phyloP scores from a whole-genome alignment of 2,329 filamentous ascomycete genomes.

The Cladophialophora exuberans region DNA sequence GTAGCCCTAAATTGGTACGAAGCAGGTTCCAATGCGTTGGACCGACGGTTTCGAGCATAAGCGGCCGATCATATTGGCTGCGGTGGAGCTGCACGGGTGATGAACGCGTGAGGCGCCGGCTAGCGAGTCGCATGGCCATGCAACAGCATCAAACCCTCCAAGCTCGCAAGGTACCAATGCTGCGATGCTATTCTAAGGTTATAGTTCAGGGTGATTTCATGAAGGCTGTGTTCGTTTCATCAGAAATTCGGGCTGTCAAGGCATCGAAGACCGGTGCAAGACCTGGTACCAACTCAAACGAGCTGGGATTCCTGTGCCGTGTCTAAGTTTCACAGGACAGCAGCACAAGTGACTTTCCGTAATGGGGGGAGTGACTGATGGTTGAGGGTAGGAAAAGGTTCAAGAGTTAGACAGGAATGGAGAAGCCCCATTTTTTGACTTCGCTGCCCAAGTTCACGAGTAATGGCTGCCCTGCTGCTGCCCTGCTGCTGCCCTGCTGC shows the following conservation, averaged over 20 bases:
- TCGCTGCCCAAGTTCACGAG: conserved; percentile 27
- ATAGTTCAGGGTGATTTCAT: no score
- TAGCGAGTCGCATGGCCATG: conserved; percentile 18
- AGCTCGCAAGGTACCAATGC: no score
- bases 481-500: no score
- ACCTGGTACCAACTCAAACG: not conserved
- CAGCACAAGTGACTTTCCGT: not conserved
- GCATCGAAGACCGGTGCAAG: no score
- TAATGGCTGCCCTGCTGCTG: conserved; percentile 15
- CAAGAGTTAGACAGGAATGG: conserved; percentile 6
- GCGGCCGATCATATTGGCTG: conserved; percentile 9
- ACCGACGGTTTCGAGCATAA: conserved; percentile 21
- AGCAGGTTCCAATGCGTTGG: conserved; percentile 6
- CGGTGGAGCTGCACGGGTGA: conserved; percentile 20
- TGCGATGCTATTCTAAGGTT: no score
- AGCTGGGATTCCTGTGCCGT: not conserved
- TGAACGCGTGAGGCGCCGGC: conserved; percentile 19
- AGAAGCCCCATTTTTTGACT: conserved; percentile 16
- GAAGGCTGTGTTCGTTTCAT: no score
- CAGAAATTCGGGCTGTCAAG: no score
- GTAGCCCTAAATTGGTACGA: conserved; percentile 8
- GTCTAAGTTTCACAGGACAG: not conserved
- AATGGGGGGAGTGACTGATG: conserved; percentile 7
- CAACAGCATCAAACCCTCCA: not conserved
- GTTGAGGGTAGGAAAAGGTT: not conserved